These are phyloP conservation scores for Pseudocercospora fuligena DNA, from an alignment of 2,329 filamentous ascomycete genomes.

Conservation along the genomic window DNA sequence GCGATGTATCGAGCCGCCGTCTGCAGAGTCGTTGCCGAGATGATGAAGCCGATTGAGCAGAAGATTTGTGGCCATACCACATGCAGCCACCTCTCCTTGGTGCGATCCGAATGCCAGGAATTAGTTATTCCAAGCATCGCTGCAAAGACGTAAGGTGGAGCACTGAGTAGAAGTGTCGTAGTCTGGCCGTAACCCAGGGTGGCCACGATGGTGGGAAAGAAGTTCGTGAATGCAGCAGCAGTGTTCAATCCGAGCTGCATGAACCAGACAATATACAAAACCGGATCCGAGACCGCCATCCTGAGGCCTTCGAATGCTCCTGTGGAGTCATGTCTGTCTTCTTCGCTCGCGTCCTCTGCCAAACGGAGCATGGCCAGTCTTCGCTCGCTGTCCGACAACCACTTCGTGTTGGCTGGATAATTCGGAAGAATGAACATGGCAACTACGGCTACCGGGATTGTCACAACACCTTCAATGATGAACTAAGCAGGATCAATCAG, in stretches of 20 bases:
- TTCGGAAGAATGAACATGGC: background rate
- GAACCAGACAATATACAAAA: background rate
- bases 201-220: background rate
- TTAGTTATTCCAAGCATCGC: background rate
- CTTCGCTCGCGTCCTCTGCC: background rate
- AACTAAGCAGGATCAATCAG: background rate
- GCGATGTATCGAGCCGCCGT: background rate
- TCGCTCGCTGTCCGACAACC: background rate
- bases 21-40: background rate
- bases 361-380: background rate
- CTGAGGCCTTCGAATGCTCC: background rate
- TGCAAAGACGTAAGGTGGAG: background rate
- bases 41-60: background rate
- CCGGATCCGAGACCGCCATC: background rate
- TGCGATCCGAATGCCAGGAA: background rate
- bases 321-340: background rate
- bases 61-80: background rate
- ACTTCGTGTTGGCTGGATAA: background rate
- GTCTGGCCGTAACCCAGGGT: background rate
- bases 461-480: background rate
- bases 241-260: background rate
- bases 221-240: background rate
- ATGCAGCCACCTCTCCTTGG: background rate
- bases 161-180: background rate
- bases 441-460: background rate